phyloP scores from a whole-genome alignment of 2,329 filamentous ascomycete genomes.

The Fusarium decemcellulare region DNA sequence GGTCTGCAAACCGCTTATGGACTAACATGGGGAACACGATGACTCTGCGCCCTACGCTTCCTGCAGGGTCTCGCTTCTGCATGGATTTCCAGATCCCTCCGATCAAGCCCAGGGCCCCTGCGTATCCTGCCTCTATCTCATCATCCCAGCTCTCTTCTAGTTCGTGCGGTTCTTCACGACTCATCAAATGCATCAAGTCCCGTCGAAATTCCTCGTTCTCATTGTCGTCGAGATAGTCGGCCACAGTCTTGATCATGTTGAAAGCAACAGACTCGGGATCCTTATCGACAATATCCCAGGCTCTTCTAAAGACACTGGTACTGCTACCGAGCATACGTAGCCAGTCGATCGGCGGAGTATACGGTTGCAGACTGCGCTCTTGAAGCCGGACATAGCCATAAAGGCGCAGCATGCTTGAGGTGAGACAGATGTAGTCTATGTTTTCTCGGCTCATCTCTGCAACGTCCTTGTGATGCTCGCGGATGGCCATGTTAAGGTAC shows the following conservation, averaged over 20 bases:
- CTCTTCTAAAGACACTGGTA: conserved; percentile 29
- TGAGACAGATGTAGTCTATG: conserved; percentile 34
- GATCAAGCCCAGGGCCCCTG: conserved; percentile 33
- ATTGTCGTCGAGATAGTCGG: conserved; percentile 24
- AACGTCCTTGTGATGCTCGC: conserved; percentile 34
- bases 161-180: conserved; percentile 27
- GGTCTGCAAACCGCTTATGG: conserved; percentile 28
- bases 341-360: conserved; percentile 40
- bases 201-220: neutral
- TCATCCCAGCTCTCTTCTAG: conserved; percentile 30
- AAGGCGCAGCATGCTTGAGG: conserved; percentile 33
- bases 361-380: conserved; percentile 30
- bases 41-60: conserved; percentile 22
- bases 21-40: conserved; percentile 40
- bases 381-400: conserved; percentile 35
- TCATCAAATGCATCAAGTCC: conserved; percentile 23
- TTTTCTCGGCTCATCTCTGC: conserved; percentile 26
- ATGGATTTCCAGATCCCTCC: conserved; percentile 38
- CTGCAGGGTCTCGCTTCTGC: conserved; percentile 5
- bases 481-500: conserved; percentile 37
- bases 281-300: conserved; percentile 16
- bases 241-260: conserved; percentile 19
- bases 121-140: conserved; percentile 30
- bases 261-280: conserved; percentile 18
- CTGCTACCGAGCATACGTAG: conserved; percentile 38